phyloP scores from a whole-genome alignment of 2,329 filamentous ascomycete species.

The Cercospora sesami region DNA sequence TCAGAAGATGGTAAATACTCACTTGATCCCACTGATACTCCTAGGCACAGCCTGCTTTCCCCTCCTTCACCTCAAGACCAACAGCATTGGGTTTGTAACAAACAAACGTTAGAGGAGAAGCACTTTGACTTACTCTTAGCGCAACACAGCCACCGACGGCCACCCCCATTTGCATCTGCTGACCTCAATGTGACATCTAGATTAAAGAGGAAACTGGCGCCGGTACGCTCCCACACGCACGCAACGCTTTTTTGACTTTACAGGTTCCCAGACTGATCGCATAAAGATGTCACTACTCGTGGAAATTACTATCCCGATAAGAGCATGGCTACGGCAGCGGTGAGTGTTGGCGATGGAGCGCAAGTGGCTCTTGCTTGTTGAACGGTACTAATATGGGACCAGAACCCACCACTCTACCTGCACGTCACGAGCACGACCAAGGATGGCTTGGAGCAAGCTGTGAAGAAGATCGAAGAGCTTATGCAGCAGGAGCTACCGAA shows the following conservation, averaged over 20 bases:
- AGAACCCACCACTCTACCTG: constrained; percentile 78
- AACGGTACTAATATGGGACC: neutral
- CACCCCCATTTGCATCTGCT: constrained; percentile 85
- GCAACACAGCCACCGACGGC: constrained; percentile 39
- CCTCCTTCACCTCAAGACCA: constrained; percentile 17
- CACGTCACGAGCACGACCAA: constrained; percentile 93
- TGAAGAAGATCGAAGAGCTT: constrained; percentile 85
- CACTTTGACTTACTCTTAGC: constrained; percentile 50
- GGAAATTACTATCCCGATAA: constrained; percentile 97
- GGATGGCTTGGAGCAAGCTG: constrained; percentile 83
- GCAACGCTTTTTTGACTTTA: constrained; percentile 46
- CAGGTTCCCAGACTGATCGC: constrained; percentile 54
- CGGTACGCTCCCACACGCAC: constrained; percentile 74
- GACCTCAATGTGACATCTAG: constrained; percentile 85
- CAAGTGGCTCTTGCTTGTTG: neutral
- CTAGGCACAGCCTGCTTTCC: constrained; percentile 42
- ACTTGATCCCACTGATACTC: constrained; percentile 63
- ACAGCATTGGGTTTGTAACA: constrained; percentile 36
- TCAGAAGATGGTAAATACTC: constrained; percentile 98
- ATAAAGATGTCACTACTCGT: constrained; percentile 96
- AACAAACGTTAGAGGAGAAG: constrained; percentile 38
- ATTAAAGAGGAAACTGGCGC: constrained; percentile 99
- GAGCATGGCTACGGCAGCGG: constrained; percentile 89
- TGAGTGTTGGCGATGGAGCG: constrained; percentile 52
- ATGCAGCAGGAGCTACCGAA: constrained; percentile 96